Percentiles rank a stretch among this genome's conserved stretches.
Evolutionary conservation across 1,139 yeast genomes (phyloP).

Genomic region (Maudiozyma humilis): DNA sequence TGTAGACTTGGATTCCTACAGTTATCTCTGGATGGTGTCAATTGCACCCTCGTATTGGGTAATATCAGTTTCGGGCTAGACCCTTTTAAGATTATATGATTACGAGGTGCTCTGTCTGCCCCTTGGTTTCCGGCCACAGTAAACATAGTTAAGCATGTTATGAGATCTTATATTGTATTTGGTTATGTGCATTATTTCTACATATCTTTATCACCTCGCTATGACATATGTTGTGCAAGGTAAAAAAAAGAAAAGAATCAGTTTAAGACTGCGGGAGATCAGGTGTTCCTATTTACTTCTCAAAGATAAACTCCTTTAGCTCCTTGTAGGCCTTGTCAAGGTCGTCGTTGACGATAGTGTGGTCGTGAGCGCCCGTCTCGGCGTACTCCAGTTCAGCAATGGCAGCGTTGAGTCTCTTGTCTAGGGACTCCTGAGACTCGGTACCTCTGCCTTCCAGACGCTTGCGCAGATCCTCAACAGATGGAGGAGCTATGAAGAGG

Average conservation of each 20-base stretch:
- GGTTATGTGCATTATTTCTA: no score
- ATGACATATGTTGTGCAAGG: no score
- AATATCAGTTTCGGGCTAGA: neutral
- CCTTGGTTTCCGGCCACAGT: no score
- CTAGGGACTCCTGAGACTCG: slow-evolving; percentile 76
- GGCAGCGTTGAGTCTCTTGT: slow-evolving; percentile 81
- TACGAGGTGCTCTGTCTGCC: no score
- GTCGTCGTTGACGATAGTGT: slow-evolving; percentile 81
- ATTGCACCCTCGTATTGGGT: neutral
- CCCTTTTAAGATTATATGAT: no score
- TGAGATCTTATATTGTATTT: no score
- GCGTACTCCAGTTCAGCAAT: slow-evolving; percentile 81
- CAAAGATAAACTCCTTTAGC: slow-evolving; percentile 66
- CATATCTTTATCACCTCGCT: no score
- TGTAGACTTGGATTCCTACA: no score
- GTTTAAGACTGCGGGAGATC: no score
- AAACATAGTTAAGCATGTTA: no score
- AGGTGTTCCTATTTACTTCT: slow-evolving; percentile 13
- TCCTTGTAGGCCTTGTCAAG: slow-evolving; percentile 80
- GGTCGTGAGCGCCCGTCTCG: slow-evolving; percentile 85
- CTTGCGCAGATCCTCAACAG: slow-evolving; percentile 61
- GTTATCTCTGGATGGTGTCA: no score
- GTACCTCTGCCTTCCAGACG: slow-evolving; percentile 89
- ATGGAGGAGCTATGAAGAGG: slow-evolving; percentile 88
- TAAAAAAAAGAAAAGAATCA: no score